Percentiles rank a stretch among this genome's conserved stretches.
Conservation (phyloP, 371 early-diverging fungal genomes). For the Mortierella sp. region DNA sequence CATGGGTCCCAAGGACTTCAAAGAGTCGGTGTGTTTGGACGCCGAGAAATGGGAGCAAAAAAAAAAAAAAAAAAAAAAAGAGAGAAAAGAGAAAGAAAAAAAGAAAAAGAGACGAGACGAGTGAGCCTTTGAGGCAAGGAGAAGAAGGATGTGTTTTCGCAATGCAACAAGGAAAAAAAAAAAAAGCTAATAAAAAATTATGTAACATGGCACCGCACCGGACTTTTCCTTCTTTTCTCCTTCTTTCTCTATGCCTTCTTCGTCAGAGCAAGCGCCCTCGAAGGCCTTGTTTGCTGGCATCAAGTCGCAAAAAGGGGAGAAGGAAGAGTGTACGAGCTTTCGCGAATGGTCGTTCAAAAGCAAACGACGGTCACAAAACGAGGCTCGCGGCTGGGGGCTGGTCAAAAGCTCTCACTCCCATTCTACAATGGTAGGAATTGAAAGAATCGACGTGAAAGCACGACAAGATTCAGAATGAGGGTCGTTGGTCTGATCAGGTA, state of each 20-base stretch:
- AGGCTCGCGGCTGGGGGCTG: too few species aligned
- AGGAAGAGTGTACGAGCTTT: too few species aligned
- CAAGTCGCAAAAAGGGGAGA: too few species aligned
- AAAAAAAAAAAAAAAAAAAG: conserved; percentile 7
- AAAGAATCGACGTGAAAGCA: too few species aligned
- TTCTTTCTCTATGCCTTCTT: background rate
- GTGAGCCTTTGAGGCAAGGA: background rate
- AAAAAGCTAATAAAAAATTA: background rate
- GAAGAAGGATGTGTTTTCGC: background rate
- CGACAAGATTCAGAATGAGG: conserved; percentile 55
- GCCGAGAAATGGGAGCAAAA: conserved; percentile 10
- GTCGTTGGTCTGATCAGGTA: conserved; percentile 67
- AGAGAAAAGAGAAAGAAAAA: background rate
- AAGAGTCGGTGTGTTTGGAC: background rate
- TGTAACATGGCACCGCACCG: background rate
- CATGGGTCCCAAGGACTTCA: too few species aligned
- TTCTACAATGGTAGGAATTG: too few species aligned
- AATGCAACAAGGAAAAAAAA: conserved; percentile 1
- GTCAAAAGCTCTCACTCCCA: too few species aligned
- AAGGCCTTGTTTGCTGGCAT: too few species aligned
- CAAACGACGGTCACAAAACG: too few species aligned
- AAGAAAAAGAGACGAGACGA: conserved; percentile 2
- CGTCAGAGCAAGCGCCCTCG: too few species aligned
- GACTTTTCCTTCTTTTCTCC: background rate
- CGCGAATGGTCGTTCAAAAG: too few species aligned